Base-by-base conservation (phyloP, 2,329 filamentous ascomycete species). In the Curvularia hawaiiensis region DNA sequence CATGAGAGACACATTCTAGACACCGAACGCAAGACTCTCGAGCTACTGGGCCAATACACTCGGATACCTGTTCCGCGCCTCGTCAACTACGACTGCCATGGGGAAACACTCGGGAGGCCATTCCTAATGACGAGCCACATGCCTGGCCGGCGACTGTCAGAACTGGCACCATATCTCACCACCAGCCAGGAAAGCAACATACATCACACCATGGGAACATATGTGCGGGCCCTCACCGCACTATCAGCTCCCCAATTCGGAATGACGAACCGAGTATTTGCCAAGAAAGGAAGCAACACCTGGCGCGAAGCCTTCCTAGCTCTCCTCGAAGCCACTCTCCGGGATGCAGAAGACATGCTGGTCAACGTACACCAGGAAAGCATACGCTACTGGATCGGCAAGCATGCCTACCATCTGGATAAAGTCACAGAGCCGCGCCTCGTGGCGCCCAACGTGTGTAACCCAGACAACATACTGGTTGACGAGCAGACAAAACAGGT, bases 291-390 rank as follows among this genome's bases (percentile, higher is more conserved):
- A 16, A 78, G 71, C 54, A 65, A 62, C n/a, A 80, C 80, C 3
- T 87, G 85, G 85, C 75, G 77, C 52, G 78, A 82, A 54, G 81
- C 80, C 12, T 87, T 86, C 62, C 71, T 79, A 24, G 64, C 69
- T 6, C 76, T 86, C 39, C 73, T 86, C 20, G 84, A 86, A 66
- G 74, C 78, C 11, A 73, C 81, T 9, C 73, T 87, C 24, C 82
- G 83, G 16, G 84, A 87, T 63, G 82, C 80, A 16, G 85, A 87
- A 66, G 84, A 87, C 56, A 82, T 83, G 71, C 80, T 85, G 12
- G 79, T 87, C 62, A 82, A 80, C 56, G 67, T 86, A 7, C 84
- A 84, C 0, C 86, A 86, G 63, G 78, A 81, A 10, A 79, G 80
- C 52, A 81, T 87, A 55, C 79, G 84, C 33, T 77, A 80, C 56